Percentiles rank a stretch among this genome's conserved stretches.
phyloP scores from a whole-genome alignment of 306 rosid species.

The Rosa multiflora region DNA sequence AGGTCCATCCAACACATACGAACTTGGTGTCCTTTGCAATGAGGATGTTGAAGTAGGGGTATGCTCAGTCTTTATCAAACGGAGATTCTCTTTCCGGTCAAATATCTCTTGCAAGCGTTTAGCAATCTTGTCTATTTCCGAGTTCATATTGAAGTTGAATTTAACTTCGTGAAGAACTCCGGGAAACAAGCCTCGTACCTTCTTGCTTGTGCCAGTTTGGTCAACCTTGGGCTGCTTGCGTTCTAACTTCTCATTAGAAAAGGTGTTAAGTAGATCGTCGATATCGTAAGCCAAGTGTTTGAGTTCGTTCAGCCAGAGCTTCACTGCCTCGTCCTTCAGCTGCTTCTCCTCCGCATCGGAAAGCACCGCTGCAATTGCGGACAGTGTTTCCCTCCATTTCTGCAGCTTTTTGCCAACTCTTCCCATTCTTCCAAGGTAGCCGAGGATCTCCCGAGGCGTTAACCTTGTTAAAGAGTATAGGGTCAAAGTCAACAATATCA shows the following conservation, averaged over 20 bases:
- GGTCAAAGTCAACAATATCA: too few relatives aligned
- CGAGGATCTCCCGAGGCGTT: background rate
- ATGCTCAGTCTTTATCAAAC: background rate
- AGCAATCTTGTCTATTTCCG: background rate
- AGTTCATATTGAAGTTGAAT: background rate
- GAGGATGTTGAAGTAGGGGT: too few relatives aligned
- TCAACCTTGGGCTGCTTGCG: background rate
- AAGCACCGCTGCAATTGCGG: background rate
- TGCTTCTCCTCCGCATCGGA: constrained; percentile 20
- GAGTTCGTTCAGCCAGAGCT: constrained; percentile 21
- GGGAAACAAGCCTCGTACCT: background rate
- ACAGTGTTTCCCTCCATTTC: background rate
- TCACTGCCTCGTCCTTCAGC: background rate
- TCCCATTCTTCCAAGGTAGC: background rate
- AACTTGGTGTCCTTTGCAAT: background rate
- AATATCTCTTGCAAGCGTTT: background rate
- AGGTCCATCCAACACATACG: background rate
- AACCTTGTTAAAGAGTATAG: too few relatives aligned
- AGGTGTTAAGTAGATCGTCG: constrained; percentile 30
- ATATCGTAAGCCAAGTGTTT: constrained; percentile 17
- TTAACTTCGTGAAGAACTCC: background rate
- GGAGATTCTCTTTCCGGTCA: background rate
- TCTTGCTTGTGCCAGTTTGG: background rate
- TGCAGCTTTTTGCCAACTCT: background rate
- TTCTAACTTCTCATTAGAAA: background rate